These are phyloP conservation scores for Candida krabiensis DNA, from an alignment of 805 yeast species.

Conservation along the genomic window DNA sequence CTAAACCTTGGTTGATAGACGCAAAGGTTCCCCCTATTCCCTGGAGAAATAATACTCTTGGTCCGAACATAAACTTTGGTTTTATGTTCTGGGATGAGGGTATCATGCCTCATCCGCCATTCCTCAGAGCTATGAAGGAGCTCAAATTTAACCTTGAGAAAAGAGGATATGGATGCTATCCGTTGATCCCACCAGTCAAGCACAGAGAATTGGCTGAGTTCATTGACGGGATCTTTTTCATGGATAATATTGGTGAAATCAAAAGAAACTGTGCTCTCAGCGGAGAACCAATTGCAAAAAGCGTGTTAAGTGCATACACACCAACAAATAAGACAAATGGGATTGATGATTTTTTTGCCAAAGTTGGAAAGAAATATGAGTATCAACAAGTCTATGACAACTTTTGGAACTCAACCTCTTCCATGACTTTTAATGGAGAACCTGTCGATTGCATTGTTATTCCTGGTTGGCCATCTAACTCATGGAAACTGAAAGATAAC, in stretches of 20 bases:
- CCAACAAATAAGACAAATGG: slow-evolving; percentile 19
- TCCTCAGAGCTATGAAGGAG: slow-evolving; percentile 42
- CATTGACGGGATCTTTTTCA: slow-evolving; percentile 23
- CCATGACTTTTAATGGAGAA: slow-evolving; percentile 34
- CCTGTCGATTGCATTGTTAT: slow-evolving; percentile 49
- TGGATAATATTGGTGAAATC: slow-evolving; percentile 30
- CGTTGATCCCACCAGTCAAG: slow-evolving; percentile 35
- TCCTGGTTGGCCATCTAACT: slow-evolving; percentile 44
- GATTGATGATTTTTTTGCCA: slow-evolving; percentile 40
- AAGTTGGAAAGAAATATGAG: slow-evolving; percentile 34
- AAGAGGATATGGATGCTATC: slow-evolving; percentile 43
- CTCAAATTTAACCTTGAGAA: slow-evolving; percentile 25
- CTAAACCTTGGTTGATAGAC: slow-evolving; percentile 49
- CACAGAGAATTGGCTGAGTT: slow-evolving; percentile 30
- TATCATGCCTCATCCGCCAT: slow-evolving; percentile 57
- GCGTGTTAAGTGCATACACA: slow-evolving; percentile 17
- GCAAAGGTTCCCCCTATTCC: slow-evolving; percentile 50
- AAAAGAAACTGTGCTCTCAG: slow-evolving; percentile 23
- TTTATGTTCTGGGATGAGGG: slow-evolving; percentile 43
- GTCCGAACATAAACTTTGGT: slow-evolving; percentile 41
- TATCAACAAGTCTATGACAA: slow-evolving; percentile 38
- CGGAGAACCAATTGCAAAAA: slow-evolving; percentile 31
- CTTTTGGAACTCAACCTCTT: slow-evolving; percentile 37
- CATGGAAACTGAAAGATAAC: slow-evolving; percentile 43
- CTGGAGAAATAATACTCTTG: slow-evolving; percentile 37